Base-by-base conservation (phyloP, 2,329 filamentous ascomycete species). In the Ophiosphaerella narmari region DNA sequence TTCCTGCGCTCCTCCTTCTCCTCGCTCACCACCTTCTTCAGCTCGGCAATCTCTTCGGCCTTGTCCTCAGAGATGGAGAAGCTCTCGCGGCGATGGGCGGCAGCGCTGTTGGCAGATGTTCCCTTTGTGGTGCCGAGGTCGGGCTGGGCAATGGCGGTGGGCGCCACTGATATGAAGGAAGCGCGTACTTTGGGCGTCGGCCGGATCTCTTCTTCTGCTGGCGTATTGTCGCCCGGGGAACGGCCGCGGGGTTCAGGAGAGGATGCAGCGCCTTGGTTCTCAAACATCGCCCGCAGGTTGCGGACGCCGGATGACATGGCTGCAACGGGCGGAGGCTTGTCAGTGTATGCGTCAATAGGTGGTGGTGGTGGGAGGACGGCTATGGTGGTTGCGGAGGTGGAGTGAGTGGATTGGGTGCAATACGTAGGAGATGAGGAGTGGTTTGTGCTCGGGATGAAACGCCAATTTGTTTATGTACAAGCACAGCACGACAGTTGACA, bases 221-320 rank as follows among this genome's bases (percentile, higher is more conserved):
- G 49, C 46, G 58, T 59, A 47, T 64, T 65, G 59, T 67, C 73
- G 56, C 67, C 68, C 52, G 73, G 74, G 39, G 76, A 78, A 54
- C 76, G 73, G 46, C 76, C 76, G 60, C 77, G 75, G 57, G 73
- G 66, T 56, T 76, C 72, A 65, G 74, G 71, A 62, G 71, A 21
- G 18, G 18, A 63, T 49, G 71, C 62, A 46, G 67, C 59, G 58
- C 58, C 63, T 47, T 71, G 66, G 56, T 72, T 75, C 68, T 80
- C 78, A 66, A 80, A 80, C 70, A 79, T 75, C 49, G 77, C 77
- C 63, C 77, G 72, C 49, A 80, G 71, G 61, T 77, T 77, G 59
- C 77, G 73, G 57, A 80, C 77, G 59, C 75, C 76, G 62, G 70
- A 71, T 62, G 72, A 75, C 77, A 80, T 80, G 75, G 75, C 77